Percentiles rank a stretch among this genome's conserved stretches.
These are phyloP conservation scores for Monosporascus sp. DNA, from an alignment of 2,329 filamentous ascomycete species.

Conservation along the genomic window DNA sequence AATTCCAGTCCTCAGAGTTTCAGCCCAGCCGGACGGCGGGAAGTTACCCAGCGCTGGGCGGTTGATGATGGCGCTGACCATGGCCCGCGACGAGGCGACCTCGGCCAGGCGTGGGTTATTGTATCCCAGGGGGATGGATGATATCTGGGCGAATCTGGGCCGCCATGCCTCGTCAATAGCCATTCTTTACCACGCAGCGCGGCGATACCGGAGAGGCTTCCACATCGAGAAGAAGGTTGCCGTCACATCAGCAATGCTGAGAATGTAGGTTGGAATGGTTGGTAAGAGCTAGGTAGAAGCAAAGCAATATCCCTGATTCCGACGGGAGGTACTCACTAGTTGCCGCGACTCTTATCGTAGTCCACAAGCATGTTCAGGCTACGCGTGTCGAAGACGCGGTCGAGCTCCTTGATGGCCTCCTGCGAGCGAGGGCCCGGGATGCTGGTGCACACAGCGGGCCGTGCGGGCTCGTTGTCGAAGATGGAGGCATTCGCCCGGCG, in stretches of 20 bases:
- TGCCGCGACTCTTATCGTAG: constrained; percentile 69
- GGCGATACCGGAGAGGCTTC: constrained; percentile 31
- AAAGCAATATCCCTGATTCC: background rate
- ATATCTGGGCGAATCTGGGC: constrained; percentile 77
- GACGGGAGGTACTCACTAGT: constrained; percentile 48
- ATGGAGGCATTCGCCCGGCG: background rate
- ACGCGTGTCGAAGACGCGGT: constrained; percentile 78
- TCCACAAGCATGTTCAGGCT: constrained; percentile 79
- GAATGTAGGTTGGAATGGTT: background rate
- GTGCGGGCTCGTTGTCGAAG: background rate
- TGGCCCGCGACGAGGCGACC: constrained; percentile 69
- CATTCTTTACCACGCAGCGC: background rate
- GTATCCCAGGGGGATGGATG: constrained; percentile 87
- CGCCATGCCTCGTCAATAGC: background rate
- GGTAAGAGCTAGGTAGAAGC: background rate
- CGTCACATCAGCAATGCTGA: constrained; percentile 61
- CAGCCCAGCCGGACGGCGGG: constrained; percentile 77
- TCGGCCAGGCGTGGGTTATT: constrained; percentile 75
- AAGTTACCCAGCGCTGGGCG: constrained; percentile 87
- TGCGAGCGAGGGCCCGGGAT: constrained; percentile 75
- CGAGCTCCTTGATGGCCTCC: constrained; percentile 62
- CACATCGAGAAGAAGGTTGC: constrained; percentile 67
- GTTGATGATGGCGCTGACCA: constrained; percentile 79
- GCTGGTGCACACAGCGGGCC: background rate
- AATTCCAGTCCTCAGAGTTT: constrained; percentile 72